Evolutionary conservation across 176 grass and related monocot genomes (phyloP), one percentile per base, ranked within the genome.

Genomic region (Hordeum marinum): DNA sequence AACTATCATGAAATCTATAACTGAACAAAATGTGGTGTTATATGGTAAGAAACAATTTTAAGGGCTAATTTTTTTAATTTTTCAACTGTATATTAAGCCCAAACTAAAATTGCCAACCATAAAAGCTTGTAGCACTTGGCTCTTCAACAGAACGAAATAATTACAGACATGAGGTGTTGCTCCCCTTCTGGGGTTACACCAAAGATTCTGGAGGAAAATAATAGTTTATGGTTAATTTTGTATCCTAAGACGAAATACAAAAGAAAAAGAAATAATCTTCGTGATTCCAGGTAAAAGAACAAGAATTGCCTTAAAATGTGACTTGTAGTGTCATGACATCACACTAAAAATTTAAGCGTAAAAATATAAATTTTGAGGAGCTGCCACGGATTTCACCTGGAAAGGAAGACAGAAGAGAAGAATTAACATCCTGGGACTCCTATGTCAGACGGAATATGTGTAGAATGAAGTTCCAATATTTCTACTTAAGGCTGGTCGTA

Each of bases 391-490:
- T 55, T 20, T 55, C 50, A 8, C 50, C 50, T 55, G 50, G 50
- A 55, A 55, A 55, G 50, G 17, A 55, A 20, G 50, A 55, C 50
- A 55, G 18, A 20, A 54, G 48, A 54, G 17, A 54, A 54, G 18
- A 18, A 7, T 54, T 15, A 54, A 54, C 17, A 48, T 54, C 48
- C 48, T 18, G 48, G 15, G 18, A 54, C 14, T 54, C 48, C 48
- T 54, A 54, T 18, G 15, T 54, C 48, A 54, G 48, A 54, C 17
- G 17, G 50, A 20, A 55, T 55, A 20, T 55, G 17, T 20, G 50
- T 54, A 7, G 23, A 85, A 88, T 65, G 74, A 76, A 77, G 46
- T 72, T 84, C 13, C 77, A 72, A 59, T 12, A 32, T 36, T 36
- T 55, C 46, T 91, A 98, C 92, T 92, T 98, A 94, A n/a, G n/a